Percentiles rank a stretch among this genome's conserved stretches.
These are phyloP conservation scores for Nicotiana otophora DNA, from an alignment of 257 asterid genomes.

Conservation along the genomic window DNA sequence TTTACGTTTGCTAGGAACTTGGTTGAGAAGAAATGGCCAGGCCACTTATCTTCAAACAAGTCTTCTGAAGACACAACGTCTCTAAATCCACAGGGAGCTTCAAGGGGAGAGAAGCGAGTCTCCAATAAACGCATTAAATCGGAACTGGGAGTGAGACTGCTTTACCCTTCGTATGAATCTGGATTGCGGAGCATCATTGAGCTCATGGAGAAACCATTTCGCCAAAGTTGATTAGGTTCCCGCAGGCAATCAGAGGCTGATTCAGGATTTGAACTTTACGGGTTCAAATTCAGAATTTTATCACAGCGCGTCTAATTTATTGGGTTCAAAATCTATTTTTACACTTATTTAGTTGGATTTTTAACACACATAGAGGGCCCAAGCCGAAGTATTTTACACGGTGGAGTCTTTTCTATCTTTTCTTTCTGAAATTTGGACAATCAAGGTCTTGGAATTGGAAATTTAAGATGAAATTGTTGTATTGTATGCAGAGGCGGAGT, in stretches of 20 bases:
- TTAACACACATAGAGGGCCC: too few relatives aligned
- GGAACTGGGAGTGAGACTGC: conserved; percentile 59
- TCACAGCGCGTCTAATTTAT: too few relatives aligned
- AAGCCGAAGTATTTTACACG: not conserved
- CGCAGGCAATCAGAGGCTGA: too few relatives aligned
- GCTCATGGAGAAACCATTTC: conserved; percentile 19
- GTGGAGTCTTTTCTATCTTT: not conserved
- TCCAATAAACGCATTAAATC: conserved; percentile 65
- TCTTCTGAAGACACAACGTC: conserved; percentile 26
- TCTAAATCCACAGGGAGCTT: conserved; percentile 11
- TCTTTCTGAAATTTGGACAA: not conserved
- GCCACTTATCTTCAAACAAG: conserved; percentile 11
- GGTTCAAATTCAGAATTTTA: too few relatives aligned
- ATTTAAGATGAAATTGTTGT: not conserved
- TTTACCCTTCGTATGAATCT: conserved; percentile 62
- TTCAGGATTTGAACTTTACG: too few relatives aligned
- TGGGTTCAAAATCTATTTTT: too few relatives aligned
- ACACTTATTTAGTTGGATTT: too few relatives aligned
- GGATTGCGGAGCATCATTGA: conserved; percentile 64
- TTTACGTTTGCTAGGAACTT: conserved; percentile 56
- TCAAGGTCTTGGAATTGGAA: not conserved
- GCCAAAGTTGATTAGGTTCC: conserved; percentile 14
- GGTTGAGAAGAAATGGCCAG: conserved; percentile 56
- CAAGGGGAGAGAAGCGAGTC: conserved; percentile 71
- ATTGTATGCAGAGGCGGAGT: too few relatives aligned